Base-by-base conservation (phyloP, 306 rosid genomes). In the Morella rubra region DNA sequence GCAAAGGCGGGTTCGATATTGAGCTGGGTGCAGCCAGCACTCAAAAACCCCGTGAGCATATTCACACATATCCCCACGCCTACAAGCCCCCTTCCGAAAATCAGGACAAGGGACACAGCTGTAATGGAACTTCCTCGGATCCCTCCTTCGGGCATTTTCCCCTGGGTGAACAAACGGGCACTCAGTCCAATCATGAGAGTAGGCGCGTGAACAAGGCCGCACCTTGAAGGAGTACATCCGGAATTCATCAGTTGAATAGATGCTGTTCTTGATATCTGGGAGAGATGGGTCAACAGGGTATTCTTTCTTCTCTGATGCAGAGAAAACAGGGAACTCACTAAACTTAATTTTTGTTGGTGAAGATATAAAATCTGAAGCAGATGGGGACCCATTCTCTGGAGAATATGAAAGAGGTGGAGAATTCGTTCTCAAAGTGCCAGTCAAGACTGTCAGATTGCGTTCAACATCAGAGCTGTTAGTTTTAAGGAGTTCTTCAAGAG, bases 81-180 rank as follows among this genome's bases (percentile, higher is more conserved):
- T 82, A 78, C 98, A 93, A 77, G 98, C 96, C 62, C 97, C 98
- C 81, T 93, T 93, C 5, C 97, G 91, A 74, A 93, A 93, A 76
- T 91, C 97, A 51, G 98, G 98, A 75, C 98, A 93, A 41, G 98
- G 97, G 50, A 93, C 97, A 72, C 98, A 93, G 83, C 98, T 93
- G 69, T 93, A 93, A 74, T 93, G 98, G 65, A 85, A 93, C 84
- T 93, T 93, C 76, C 98, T 90, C 1, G 98, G 98, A 76, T 93
- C 98, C 91, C 98, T 91, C 79, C 98, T 88, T 16, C 98, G 91
- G 52, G 98, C 98, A 83, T 93, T 93, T 82, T 93, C 98, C 71
- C 98, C 98, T 0, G 98, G 98, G 81, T 93, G 98, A 49, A 91
- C 98, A 81, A 93, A 93, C 15, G 98, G 98, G 79, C 98, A 93